Evolutionary conservation across 2,329 filamentous ascomycete species (phyloP).

Genomic region (Phoma sp.): DNA sequence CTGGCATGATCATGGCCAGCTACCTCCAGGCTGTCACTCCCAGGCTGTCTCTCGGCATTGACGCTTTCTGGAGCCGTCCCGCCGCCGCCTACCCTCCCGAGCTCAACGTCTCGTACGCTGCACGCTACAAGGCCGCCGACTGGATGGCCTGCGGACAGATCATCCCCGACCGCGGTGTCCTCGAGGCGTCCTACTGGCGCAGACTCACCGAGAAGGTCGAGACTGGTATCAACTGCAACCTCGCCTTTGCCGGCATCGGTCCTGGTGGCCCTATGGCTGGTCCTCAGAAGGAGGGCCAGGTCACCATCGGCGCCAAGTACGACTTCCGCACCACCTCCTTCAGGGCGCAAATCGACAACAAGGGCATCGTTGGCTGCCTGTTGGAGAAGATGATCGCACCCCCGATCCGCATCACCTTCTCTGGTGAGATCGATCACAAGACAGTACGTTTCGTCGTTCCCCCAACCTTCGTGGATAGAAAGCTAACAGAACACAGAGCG

Average conservation of each 20-base stretch:
- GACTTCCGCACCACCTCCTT: conserved; percentile 96
- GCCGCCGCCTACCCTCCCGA: conserved; percentile 87
- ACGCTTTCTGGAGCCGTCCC: conserved; percentile 91
- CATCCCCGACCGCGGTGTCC: conserved; percentile 81
- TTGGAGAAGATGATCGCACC: conserved; percentile 95
- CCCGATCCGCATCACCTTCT: conserved; percentile 91
- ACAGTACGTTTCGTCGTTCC: conserved; percentile 68
- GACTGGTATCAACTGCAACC: conserved; percentile 91
- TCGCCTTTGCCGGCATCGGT: conserved; percentile 73
- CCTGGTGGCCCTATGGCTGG: conserved; percentile 68
- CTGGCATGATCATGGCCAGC: conserved; percentile 93
- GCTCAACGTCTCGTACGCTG: conserved; percentile 86
- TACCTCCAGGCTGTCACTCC: conserved; percentile 94
- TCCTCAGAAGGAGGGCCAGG: conserved; percentile 82
- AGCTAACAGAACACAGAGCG: conserved; percentile 67
- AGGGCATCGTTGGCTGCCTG: conserved; percentile 89
- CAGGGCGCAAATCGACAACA: conserved; percentile 93
- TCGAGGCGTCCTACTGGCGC: conserved; percentile 90
- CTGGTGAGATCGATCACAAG: conserved; percentile 93
- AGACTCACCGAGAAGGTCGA: conserved; percentile 92
- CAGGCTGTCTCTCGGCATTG: conserved; percentile 83
- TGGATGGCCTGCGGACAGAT: conserved; percentile 94
- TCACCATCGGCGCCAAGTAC: conserved; percentile 94
- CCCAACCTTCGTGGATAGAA: background rate
- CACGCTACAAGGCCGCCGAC: conserved; percentile 86